A percentile compares a stretch with the other conserved stretches of the same genome.
Evolutionary conservation across 176 grass and related monocot genomes (phyloP).

Genomic region (Tillandsia fasciculata): DNA sequence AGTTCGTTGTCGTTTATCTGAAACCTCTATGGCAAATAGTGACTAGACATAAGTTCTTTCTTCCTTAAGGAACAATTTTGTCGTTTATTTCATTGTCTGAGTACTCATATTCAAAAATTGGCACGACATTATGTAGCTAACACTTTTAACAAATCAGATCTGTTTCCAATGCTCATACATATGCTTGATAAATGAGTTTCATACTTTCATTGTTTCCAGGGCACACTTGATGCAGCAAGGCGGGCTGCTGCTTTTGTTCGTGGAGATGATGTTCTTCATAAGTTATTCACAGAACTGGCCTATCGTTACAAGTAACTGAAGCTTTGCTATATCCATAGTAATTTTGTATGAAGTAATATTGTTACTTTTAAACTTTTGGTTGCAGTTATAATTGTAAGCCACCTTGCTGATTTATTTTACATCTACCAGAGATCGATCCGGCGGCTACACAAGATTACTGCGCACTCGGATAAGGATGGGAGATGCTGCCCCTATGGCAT

Average conservation of each 20-base stretch:
- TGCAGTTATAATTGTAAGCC: neutral
- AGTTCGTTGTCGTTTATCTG: no score
- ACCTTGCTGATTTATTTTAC: neutral
- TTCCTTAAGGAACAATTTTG: no score
- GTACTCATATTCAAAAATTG: neutral
- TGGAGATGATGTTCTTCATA: conserved; percentile 90
- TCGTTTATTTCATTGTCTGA: no score
- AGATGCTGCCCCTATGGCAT: conserved; percentile 87
- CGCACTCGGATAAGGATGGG: conserved; percentile 74
- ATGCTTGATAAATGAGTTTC: neutral
- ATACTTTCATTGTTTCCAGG: conserved; percentile 31
- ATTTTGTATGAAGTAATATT: neutral
- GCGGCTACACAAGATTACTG: conserved; percentile 76
- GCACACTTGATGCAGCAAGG: conserved; percentile 56
- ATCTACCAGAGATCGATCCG: conserved; percentile 52
- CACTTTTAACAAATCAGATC: neutral
- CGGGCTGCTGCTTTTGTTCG: conserved; percentile 73
- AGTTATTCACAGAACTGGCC: conserved; percentile 87
- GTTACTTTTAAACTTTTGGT: neutral
- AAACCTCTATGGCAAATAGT: no score
- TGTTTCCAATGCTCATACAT: neutral
- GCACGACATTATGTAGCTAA: neutral
- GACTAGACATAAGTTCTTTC: no score
- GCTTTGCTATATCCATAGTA: neutral
- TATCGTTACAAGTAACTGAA: conserved; percentile 70